phyloP scores from a whole-genome alignment of 2,329 filamentous ascomycete genomes.

The Alternaria rosae region DNA sequence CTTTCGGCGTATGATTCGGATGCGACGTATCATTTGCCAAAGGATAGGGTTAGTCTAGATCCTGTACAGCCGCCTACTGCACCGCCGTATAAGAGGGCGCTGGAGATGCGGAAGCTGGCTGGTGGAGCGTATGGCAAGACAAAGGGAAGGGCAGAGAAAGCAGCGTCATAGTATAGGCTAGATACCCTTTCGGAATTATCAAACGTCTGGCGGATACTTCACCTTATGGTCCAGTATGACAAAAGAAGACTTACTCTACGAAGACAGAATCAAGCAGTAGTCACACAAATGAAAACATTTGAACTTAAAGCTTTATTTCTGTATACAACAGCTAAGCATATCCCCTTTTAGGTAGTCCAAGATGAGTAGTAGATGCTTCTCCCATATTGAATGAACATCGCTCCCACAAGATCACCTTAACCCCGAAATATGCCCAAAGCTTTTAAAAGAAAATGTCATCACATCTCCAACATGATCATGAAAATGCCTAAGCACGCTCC shows the following conservation, averaged over 20 bases:
- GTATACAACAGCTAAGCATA: neutral
- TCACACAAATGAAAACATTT: neutral
- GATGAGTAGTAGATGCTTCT: neutral
- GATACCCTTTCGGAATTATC: neutral
- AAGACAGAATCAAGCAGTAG: no score
- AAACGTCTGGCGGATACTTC: neutral
- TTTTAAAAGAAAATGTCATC: neutral
- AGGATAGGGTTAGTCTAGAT: conserved; percentile 85
- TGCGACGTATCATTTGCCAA: conserved; percentile 88
- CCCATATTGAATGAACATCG: conserved; percentile 1
- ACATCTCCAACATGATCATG: neutral
- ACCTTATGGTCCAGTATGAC: neutral
- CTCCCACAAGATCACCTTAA: neutral
- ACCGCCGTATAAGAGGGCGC: conserved; percentile 88
- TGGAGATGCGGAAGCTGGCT: conserved; percentile 80
- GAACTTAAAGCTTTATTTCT: neutral
- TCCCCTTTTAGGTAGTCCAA: neutral
- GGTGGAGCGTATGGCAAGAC: conserved; percentile 82
- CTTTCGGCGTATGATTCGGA: conserved; percentile 94
- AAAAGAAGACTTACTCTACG: no score
- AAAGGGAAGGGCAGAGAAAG: conserved; percentile 46
- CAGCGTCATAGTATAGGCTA: neutral
- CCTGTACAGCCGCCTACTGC: conserved; percentile 95
- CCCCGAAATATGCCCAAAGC: neutral
- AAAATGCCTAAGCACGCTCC: conserved; percentile 15